Evolutionary conservation across 2,329 filamentous ascomycete species (phyloP), one percentile per base, ranked within the genome.

Genomic region (Thermothelomyces thermophilus): DNA sequence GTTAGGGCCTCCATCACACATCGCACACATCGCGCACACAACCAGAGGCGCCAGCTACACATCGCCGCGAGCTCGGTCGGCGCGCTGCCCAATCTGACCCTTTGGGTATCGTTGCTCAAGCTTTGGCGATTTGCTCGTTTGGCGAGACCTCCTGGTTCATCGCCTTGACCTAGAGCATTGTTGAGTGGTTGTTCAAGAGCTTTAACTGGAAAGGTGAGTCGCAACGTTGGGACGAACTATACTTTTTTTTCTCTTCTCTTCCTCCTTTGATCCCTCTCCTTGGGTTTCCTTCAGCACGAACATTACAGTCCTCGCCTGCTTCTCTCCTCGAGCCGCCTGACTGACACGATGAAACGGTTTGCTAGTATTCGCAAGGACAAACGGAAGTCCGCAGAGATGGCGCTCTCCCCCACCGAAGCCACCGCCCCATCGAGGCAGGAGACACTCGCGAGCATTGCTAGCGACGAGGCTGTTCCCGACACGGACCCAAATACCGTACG

Each of bases 401-500:
- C 50, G n/a, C 14, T 47, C 13, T 37, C 50, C 17, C 37, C 16
- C 33, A 35, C 41, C 5, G 31, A 45, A 5, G 24, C 51, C 16
- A 48, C 63, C 17, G 52, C 75, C 57, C 74, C 75, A 40, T 68
- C 75, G 51, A 68, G 75, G 64, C 70, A 73, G 46, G 66, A 68
- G 16, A 77, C 74, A 9, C 62, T 66, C 24, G 55, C 72, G 28
- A 75, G 71, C 62, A 63, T 63, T 49, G 64, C 72, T 47, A 73
- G 71, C 65, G 79, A 82, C n/a, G 79, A 81, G 51, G 78, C 77
- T 35, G 66, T 82, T 36, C 76, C 78, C 7, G 77, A 80, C 48
- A 68, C 73, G 28, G 80, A 83, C 55, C 78, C 80, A 46, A 74
- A 70, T 56, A 79, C 70, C 57, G 79, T 82, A 69, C 60, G 77